Evolutionary conservation across 2,329 filamentous ascomycete genomes (phyloP).

Genomic region (Phialophora chinensis): DNA sequence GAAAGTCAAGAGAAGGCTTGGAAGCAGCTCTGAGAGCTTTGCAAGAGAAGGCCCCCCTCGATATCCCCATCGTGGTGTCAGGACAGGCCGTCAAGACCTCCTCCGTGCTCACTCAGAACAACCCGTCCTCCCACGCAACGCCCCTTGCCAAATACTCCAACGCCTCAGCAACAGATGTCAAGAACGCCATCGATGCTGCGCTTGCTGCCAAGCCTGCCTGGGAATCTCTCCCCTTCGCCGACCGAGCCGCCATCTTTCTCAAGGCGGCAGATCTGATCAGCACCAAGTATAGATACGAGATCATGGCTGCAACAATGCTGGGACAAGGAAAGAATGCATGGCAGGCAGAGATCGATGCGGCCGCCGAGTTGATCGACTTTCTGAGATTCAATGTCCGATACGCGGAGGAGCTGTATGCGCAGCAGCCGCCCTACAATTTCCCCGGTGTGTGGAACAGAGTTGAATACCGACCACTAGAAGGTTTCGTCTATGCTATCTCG

Average conservation of each 20-base stretch:
- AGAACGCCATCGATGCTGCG: conserved; percentile 79
- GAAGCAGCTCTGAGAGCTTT: conserved; percentile 73
- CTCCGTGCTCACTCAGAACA: conserved; percentile 71
- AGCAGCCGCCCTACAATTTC: conserved; percentile 84
- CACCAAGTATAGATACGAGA: conserved; percentile 92
- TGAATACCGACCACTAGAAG: conserved; percentile 83
- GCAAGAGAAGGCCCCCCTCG: conserved; percentile 71
- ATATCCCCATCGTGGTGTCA: conserved; percentile 82
- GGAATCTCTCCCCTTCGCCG: conserved; percentile 85
- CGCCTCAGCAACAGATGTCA: conserved; percentile 76
- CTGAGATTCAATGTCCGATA: conserved; percentile 93
- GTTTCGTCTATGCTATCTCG: conserved; percentile 86
- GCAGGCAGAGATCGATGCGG: conserved; percentile 98
- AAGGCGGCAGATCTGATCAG: conserved; percentile 92
- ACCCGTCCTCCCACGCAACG: conserved; percentile 79
- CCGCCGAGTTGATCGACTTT: conserved; percentile 91
- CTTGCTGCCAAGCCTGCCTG: conserved; percentile 84
- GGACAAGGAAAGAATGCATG: conserved; percentile 98
- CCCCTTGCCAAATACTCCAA: conserved; percentile 84
- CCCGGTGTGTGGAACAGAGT: conserved; percentile 86
- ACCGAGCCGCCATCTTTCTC: conserved; percentile 90
- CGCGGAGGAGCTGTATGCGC: conserved; percentile 85
- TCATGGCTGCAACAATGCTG: conserved; percentile 95
- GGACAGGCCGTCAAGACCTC: conserved; percentile 78
- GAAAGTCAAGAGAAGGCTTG: conserved; percentile 76